phyloP scores from a whole-genome alignment of 768 basidiomycete species.

The Kwoniella bestiolae region DNA sequence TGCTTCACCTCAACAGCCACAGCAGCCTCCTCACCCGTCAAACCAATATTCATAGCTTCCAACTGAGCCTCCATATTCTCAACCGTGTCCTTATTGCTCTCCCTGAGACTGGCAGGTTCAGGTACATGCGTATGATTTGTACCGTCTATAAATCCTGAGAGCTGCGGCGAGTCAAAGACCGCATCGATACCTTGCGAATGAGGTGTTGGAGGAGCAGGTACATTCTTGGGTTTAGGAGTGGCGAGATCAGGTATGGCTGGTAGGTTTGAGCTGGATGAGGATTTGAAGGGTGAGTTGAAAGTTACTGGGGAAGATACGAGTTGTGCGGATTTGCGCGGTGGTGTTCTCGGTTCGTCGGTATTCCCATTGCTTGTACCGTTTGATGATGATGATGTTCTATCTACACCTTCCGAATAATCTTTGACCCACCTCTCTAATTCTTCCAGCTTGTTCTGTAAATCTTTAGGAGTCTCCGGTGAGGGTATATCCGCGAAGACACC shows the following conservation, averaged over 20 bases:
- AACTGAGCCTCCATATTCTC: constrained; percentile 19
- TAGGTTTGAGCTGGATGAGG: background rate
- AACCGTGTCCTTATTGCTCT: constrained; percentile 6
- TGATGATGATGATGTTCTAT: too few relatives aligned
- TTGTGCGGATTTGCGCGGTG: background rate
- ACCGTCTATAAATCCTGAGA: background rate
- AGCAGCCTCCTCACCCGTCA: constrained; percentile 21
- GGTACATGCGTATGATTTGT: background rate
- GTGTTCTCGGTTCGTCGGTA: constrained; percentile 1
- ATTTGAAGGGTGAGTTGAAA: constrained; percentile 12
- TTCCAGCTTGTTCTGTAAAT: constrained; percentile 16
- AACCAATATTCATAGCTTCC: constrained; percentile 20
- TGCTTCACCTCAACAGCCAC: constrained; percentile 14
- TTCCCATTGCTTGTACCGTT: background rate
- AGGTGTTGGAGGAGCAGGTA: background rate
- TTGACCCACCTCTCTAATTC: constrained; percentile 24
- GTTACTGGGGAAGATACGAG: background rate
- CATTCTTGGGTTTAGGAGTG: constrained; percentile 2
- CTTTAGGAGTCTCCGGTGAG: background rate
- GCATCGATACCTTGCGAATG: constrained; percentile 17
- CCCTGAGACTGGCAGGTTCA: constrained; percentile 20
- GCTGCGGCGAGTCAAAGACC: constrained; percentile 18
- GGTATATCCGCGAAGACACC: constrained; percentile 19
- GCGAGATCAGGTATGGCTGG: constrained; percentile 2
- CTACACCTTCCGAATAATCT: constrained; percentile 13